phyloP scores from a whole-genome alignment of 257 asterid genomes.

The Haberlea rhodopensis region DNA sequence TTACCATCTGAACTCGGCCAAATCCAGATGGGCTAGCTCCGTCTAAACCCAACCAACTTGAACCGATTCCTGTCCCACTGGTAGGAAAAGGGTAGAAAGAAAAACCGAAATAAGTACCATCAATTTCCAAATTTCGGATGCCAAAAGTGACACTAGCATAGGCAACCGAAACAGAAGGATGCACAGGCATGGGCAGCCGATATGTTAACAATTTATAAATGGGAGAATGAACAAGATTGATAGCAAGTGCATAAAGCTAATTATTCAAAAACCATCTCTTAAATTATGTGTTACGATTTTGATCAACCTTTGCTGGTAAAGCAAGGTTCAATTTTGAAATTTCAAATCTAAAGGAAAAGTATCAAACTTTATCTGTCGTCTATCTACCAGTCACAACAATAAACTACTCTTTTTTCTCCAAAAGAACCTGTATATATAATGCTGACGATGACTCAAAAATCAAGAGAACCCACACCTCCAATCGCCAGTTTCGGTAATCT shows the following conservation, averaged over 20 bases:
- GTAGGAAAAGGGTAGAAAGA: neutral
- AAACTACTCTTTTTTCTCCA: neutral
- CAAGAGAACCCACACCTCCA: conserved; percentile 49
- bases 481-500: conserved; percentile 54
- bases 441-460: conserved; percentile 7
- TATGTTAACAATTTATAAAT: neutral
- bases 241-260: conserved; percentile 2
- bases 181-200: neutral
- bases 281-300: too few relatives aligned
- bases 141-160: conserved; percentile 2
- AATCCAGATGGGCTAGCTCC: conserved; percentile 80
- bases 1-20: conserved; percentile 80
- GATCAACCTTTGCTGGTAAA: too few relatives aligned
- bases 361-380: neutral
- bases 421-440: neutral
- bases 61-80: conserved; percentile 59
- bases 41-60: conserved; percentile 69
- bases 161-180: neutral
- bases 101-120: conserved; percentile 10
- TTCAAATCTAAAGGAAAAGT: too few relatives aligned
- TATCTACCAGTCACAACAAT: conserved; percentile 7
- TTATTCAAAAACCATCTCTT: too few relatives aligned
- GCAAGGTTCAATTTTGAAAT: too few relatives aligned
- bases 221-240: neutral
- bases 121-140: neutral